These are phyloP conservation scores for Ophiocordyceps camponoti-saundersi DNA, from an alignment of 2,329 filamentous ascomycete genomes.

Conservation along the genomic window DNA sequence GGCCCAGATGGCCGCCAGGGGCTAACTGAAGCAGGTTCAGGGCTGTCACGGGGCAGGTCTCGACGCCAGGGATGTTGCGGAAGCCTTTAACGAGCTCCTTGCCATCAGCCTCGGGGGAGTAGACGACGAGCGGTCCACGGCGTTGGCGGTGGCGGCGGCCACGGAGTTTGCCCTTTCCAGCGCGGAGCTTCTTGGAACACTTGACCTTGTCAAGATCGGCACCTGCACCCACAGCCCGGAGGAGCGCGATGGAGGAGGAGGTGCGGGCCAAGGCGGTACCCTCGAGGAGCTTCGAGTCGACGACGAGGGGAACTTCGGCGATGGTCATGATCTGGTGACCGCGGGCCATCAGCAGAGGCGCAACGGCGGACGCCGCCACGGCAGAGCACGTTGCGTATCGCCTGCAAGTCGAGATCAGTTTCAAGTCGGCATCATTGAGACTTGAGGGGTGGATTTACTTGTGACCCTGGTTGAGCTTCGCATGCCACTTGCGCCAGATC, in stretches of 20 bases:
- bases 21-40: conserved; percentile 99
- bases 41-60: conserved; percentile 84
- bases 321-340: conserved; percentile 88
- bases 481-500: conserved; percentile 99
- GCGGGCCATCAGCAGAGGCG: conserved; percentile 88
- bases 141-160: conserved; percentile 94
- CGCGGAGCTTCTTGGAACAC: conserved; percentile 89
- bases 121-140: conserved; percentile 93
- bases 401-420: conserved; percentile 28
- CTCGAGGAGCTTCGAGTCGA: conserved; percentile 82
- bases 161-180: conserved; percentile 97
- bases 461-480: conserved; percentile 99
- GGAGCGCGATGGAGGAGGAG: conserved; percentile 66
- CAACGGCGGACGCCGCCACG: conserved; percentile 87
- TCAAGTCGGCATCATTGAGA: background rate
- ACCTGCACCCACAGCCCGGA: conserved; percentile 82
- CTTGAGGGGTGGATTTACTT: conserved; percentile 48
- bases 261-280: conserved; percentile 73
- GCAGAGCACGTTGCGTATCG: conserved; percentile 97
- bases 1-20: conserved; percentile 94
- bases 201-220: conserved; percentile 90
- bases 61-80: conserved; percentile 97
- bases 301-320: conserved; percentile 90
- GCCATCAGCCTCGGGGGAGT: conserved; percentile 89
- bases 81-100: conserved; percentile 87